phyloP scores from a whole-genome alignment of 176 grass and related monocot species.

The Oryza rufipogon region DNA sequence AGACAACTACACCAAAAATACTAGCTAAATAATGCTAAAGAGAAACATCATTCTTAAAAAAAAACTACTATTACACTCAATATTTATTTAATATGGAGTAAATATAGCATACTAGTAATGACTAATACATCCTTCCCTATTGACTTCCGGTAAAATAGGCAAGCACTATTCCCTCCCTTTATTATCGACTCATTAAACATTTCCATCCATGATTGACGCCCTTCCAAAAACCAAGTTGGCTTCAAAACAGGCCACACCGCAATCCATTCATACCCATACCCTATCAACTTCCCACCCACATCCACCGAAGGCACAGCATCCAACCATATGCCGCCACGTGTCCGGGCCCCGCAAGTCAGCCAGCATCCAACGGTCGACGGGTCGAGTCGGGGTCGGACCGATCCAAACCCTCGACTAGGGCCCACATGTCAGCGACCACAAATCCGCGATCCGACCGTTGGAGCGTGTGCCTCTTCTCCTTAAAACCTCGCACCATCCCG shows the following conservation, averaged over 20 bases:
- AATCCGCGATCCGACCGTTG: constrained; percentile 43
- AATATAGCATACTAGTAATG: too few species aligned
- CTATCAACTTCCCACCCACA: background rate
- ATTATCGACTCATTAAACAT: too few species aligned
- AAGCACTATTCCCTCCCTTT: too few species aligned
- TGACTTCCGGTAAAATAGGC: too few species aligned
- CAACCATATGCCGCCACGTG: background rate
- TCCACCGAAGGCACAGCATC: background rate
- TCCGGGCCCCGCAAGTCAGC: background rate
- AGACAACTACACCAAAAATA: too few species aligned
- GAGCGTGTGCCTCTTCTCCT: background rate
- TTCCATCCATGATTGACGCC: too few species aligned
- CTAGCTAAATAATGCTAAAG: too few species aligned
- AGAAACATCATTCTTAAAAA: too few species aligned
- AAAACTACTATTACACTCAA: too few species aligned
- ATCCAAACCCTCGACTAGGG: background rate
- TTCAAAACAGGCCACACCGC: background rate
- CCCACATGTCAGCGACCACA: too few species aligned
- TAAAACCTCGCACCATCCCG: background rate
- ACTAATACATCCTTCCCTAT: too few species aligned
- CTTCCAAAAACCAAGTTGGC: background rate
- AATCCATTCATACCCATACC: background rate
- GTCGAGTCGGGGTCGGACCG: background rate
- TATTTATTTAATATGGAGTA: too few species aligned
- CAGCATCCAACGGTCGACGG: background rate